phyloP scores from a whole-genome alignment of 2,329 filamentous ascomycete species.

The Whalleya microplaca region DNA sequence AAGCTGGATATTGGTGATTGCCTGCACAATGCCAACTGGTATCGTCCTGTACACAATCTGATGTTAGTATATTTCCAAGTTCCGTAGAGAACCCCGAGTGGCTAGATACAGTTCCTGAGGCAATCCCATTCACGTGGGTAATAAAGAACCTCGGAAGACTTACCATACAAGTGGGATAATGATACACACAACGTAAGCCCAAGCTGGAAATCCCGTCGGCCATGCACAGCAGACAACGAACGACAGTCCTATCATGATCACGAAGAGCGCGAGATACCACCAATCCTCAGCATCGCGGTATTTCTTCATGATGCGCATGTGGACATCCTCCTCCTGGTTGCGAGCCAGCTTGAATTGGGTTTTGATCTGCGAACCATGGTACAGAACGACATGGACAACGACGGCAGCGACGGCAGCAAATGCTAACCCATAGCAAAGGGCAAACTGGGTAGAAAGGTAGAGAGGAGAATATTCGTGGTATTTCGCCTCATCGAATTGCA shows the following conservation, averaged over 20 bases:
- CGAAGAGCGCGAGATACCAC: slow-evolving; percentile 59
- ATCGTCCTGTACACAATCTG: slow-evolving; percentile 44
- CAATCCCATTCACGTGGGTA: not conserved
- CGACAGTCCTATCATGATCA: slow-evolving; percentile 57
- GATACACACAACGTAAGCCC: slow-evolving; percentile 61
- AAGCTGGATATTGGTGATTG: slow-evolving; percentile 64
- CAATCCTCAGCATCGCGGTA: slow-evolving; percentile 62
- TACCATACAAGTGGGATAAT: slow-evolving; percentile 57
- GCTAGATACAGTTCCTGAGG: not conserved
- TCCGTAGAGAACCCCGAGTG: not conserved
- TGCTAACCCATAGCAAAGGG: slow-evolving; percentile 62
- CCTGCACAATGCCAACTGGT: slow-evolving; percentile 64
- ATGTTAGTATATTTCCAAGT: not conserved
- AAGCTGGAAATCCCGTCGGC: slow-evolving; percentile 61
- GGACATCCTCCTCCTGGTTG: slow-evolving; percentile 56
- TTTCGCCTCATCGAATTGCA: slow-evolving; percentile 61
- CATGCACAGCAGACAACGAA: slow-evolving; percentile 59
- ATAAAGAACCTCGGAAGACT: not conserved
- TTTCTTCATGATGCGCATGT: slow-evolving; percentile 66
- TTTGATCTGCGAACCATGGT: slow-evolving; percentile 60
- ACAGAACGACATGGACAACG: slow-evolving; percentile 58
- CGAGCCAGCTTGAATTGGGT: slow-evolving; percentile 58
- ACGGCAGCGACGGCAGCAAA: slow-evolving; percentile 70
- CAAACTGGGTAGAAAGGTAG: slow-evolving; percentile 66
- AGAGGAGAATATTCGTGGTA: slow-evolving; percentile 69